Evolutionary conservation across 176 grass and related monocot genomes (phyloP).

Genomic region (Secale cereale): DNA sequence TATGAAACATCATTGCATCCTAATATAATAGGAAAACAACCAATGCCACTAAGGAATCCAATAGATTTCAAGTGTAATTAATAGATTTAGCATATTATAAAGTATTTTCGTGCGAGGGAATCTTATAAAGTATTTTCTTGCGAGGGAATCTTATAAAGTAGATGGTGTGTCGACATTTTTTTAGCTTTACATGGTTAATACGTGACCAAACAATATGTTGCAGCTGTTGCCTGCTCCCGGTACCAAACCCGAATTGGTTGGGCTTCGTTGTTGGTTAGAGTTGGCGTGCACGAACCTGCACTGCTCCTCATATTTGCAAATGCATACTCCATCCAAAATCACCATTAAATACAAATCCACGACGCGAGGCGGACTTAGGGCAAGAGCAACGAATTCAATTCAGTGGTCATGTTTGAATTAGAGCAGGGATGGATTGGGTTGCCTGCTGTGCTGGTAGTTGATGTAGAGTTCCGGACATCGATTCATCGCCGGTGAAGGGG

Average conservation of each 20-base stretch:
- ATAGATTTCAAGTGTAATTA: too few species aligned
- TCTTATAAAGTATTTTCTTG: too few species aligned
- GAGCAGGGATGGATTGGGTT: not conserved
- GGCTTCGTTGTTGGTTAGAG: not conserved
- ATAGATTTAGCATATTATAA: too few species aligned
- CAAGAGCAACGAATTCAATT: not conserved
- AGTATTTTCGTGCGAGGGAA: too few species aligned
- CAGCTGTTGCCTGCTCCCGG: conserved; percentile 14
- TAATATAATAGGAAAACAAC: too few species aligned
- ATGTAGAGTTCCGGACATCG: conserved; percentile 57
- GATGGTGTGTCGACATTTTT: too few species aligned
- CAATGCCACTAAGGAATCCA: too few species aligned
- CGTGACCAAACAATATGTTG: too few species aligned
- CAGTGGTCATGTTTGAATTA: not conserved
- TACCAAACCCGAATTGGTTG: too few species aligned
- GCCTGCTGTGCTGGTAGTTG: conserved; percentile 75
- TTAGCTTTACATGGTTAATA: too few species aligned
- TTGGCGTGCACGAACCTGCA: conserved; percentile 68
- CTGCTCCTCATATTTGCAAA: conserved; percentile 70
- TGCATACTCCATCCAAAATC: conserved; percentile 25
- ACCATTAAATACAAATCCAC: not conserved
- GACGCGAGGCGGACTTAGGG: not conserved
- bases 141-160: too few species aligned
- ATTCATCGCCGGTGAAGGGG: conserved; percentile 30
- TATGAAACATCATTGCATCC: too few species aligned